Base-by-base conservation (phyloP, 169 alveolate genomes). In the Cryptosporidium viatorum region DNA sequence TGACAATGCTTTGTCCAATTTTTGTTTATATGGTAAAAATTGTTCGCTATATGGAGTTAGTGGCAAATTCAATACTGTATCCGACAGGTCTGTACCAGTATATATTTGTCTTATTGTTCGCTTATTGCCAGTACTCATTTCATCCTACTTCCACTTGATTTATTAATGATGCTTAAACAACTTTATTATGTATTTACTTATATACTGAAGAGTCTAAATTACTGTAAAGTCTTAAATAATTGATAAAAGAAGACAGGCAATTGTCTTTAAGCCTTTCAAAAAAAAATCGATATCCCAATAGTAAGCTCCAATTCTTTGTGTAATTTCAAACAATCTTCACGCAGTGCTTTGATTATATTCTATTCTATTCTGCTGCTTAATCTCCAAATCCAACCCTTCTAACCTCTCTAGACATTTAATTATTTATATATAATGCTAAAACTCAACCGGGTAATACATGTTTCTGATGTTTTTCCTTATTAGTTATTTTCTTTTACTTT, bases 1-100 rank as follows among this genome's bases (percentile, higher is more conserved):
- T 14, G 43, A 62, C 7, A 80, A 31, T 9, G 89, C 89, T 29
- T 80, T 80, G 48, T 80, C 89, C 62, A 80, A 67, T 45, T 80
- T 80, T 37, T 35, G 35, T 29, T 80, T 80, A 37, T 80, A 80
- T 0, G 21, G 16, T 37, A 80, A 26, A 43, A 80, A 80, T 23
- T 67, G 35, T n/a, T 80, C 80, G 18, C 89, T 80, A 39, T 41
- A 80, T 39, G 89, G 89, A 14, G 89, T 80, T 14, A 80, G 31
- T 39, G 73, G 89, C 48, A 80, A 62, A 26, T 43, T 65, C 23
- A 80, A 62, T 26, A 80, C 68, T 21, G 8, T 43, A 16, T 80
- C 75, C 3, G 73, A 62, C 35, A 80, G 70, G 59, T 80, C 89
- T 8, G 26, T n/a, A 12, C 89, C 89, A 62, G 7, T 21, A 26